phyloP scores from a whole-genome alignment of 768 basidiomycete species.

The Leucogyrophana mollusca region DNA sequence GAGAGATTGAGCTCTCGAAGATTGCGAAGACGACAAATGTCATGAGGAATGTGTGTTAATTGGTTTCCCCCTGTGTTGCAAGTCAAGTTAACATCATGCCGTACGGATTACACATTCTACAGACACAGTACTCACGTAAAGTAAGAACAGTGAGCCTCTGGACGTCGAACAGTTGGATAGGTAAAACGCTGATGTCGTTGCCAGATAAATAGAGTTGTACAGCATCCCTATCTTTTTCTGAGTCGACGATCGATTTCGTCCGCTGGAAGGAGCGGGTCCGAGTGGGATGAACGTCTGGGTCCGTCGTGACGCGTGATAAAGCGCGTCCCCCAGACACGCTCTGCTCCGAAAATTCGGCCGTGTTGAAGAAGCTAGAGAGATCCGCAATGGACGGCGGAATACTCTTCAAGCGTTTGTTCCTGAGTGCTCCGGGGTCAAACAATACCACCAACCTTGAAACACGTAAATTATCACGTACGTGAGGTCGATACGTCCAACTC shows the following conservation, averaged over 20 bases:
- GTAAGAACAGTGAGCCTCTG: constrained; percentile 59
- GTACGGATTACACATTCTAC: not conserved
- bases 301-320: constrained; percentile 34
- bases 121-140: constrained; percentile 48
- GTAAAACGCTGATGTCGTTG: constrained; percentile 55
- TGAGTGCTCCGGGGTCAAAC: constrained; percentile 11
- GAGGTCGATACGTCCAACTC: constrained; percentile 51
- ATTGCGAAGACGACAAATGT: constrained; percentile 51
- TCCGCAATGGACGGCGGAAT: constrained; percentile 51
- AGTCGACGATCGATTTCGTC: constrained; percentile 25
- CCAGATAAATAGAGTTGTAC: constrained; percentile 56
- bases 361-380: constrained; percentile 45
- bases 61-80: constrained; percentile 66
- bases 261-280: constrained; percentile 23
- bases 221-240: constrained; percentile 43
- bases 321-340: constrained; percentile 20
- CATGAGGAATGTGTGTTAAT: constrained; percentile 58
- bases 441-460: not conserved
- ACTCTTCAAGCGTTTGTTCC: constrained; percentile 38
- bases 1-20: constrained; percentile 63
- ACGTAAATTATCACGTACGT: constrained; percentile 37
- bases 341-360: constrained; percentile 34
- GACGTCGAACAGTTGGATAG: constrained; percentile 55
- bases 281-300: constrained; percentile 25
- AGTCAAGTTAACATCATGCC: not conserved